Conservation (phyloP, 345 rosid genomes). For the Citrus medica region DNA sequence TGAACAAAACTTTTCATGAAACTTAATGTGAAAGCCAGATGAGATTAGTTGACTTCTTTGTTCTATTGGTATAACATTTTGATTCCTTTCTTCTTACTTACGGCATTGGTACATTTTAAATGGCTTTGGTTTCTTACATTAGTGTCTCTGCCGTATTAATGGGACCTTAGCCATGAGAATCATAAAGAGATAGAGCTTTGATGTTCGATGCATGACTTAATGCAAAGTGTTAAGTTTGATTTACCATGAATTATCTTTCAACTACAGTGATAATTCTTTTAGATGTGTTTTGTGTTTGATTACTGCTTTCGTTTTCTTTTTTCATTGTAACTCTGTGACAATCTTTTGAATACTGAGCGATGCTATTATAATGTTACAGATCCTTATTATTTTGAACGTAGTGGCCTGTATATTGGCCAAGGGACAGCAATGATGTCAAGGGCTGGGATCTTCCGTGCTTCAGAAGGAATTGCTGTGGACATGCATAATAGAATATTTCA, state of each 20-base stretch:
- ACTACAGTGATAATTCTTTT: not conserved
- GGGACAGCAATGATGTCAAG: slow-evolving; percentile 87
- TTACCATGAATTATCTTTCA: not conserved
- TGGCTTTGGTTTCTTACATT: not conserved
- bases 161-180: not conserved
- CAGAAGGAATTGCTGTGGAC: slow-evolving; percentile 81
- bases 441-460: slow-evolving; percentile 87
- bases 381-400: slow-evolving; percentile 69
- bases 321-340: not conserved
- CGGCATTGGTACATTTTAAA: not conserved
- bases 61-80: not conserved
- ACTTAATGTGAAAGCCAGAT: not conserved
- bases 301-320: not conserved
- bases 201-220: not conserved
- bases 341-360: slow-evolving; percentile 6
- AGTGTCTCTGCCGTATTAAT: not conserved
- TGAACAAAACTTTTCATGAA: not conserved
- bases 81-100: not conserved
- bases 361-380: slow-evolving; percentile 44
- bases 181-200: not conserved
- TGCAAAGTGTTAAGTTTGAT: not conserved
- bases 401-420: slow-evolving; percentile 88
- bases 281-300: not conserved
- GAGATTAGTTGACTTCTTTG: not conserved
- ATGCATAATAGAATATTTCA: slow-evolving; percentile 70